Evolutionary conservation across 345 rosid species (phyloP), one percentile per base, ranked within the genome.

Genomic region (Reutealis trisperma): DNA sequence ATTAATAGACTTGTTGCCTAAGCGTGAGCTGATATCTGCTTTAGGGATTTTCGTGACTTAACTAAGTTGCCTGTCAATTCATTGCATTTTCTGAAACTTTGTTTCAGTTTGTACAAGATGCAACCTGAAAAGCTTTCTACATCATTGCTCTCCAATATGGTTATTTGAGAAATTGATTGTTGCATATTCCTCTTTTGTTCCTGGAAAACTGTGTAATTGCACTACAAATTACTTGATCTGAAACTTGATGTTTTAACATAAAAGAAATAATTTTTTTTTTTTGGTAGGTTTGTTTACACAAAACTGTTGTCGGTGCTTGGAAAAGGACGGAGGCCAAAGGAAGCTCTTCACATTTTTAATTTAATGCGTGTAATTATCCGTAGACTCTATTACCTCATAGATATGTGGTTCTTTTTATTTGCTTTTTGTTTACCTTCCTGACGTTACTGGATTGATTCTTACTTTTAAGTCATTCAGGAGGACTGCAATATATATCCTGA

Each of bases 221-320:
- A 30, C 27, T 30, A 21, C 21, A 65, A 27, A 22, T 13, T 71
- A n/a, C 41, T 47, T 54, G 45, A 47, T 71, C 59, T 75, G 41
- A 25, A 41, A 41, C 19, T 70, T 45, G 41, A 51, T 37, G 5
- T 9, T 18, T 12, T 67, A 47, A 47, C 61, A 44, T 49, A 21
- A 13, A 30, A 47, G 6, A 22, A 30, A 65, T 57, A 63, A 37
- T 81, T 57, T 61, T 78, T 37, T 67, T 78, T 87, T 78, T 37
- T 67, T 78, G 86, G 83, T 84, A 95, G 99, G 92, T 95, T 91
- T 92, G 99, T 95, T 72, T 92, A 90, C 87, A 93, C 99, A 69
- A 91, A 93, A 78, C 91, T 95, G 67, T 84, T 95, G 83, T 86
- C 97, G 4, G 88, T 93, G 83, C 92, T 93, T 76, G 94, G 97